Percentiles rank a stretch among this genome's conserved stretches.
Conservation (phyloP, 371 early-diverging fungal species). For the Mortierella sp. region DNA sequence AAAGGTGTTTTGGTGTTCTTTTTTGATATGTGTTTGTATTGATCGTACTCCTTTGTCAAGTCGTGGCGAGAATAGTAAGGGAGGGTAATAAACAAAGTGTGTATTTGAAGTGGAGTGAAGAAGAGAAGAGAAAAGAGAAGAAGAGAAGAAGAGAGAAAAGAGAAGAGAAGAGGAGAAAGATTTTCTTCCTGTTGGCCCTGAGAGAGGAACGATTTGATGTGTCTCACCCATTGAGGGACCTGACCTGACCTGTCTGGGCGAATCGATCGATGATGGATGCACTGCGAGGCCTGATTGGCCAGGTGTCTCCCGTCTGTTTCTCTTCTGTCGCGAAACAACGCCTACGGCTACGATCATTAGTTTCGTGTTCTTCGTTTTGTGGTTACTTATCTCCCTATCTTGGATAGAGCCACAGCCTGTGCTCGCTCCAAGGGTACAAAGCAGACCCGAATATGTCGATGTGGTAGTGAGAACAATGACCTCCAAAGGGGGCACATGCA, state of each 20-base stretch:
- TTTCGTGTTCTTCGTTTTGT: not conserved
- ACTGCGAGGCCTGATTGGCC: not conserved
- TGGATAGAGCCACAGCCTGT: not conserved
- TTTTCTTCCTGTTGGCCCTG: slow-evolving; percentile 1
- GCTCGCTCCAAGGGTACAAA: not conserved
- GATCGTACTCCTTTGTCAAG: not conserved
- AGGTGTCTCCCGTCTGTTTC: not conserved
- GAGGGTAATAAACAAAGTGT: not conserved
- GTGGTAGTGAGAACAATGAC: too few species aligned
- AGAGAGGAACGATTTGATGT: not conserved
- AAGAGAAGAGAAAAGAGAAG: not conserved
- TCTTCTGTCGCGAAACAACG: not conserved
- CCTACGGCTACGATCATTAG: not conserved
- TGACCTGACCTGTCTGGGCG: not conserved
- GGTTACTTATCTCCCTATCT: too few species aligned
- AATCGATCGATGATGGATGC: not conserved
- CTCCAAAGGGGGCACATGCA: not conserved
- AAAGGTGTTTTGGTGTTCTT: too few species aligned
- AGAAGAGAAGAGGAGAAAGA: not conserved
- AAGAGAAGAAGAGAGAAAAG: not conserved
- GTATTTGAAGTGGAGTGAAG: not conserved
- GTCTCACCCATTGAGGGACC: not conserved
- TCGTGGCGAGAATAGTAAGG: not conserved
- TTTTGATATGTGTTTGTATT: not conserved
- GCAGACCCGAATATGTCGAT: not conserved